Evolutionary conservation across 2,329 filamentous ascomycete species (phyloP).

Genomic region (Xylariales sp.): DNA sequence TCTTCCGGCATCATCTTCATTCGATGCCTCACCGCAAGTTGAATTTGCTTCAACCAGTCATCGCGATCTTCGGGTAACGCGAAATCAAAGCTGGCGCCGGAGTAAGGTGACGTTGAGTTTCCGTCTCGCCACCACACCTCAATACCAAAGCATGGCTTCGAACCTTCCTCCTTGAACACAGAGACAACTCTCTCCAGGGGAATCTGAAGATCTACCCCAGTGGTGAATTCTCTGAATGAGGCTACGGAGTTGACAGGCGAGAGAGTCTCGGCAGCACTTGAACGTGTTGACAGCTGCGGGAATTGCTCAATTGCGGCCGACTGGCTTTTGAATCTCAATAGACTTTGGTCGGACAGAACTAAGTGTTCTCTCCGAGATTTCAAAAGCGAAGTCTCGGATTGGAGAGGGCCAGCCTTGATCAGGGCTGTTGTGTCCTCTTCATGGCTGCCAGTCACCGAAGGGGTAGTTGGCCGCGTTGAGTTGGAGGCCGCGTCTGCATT

Average conservation of each 20-base stretch:
- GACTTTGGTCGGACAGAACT: slow-evolving; percentile 45
- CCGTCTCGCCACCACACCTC: slow-evolving; percentile 53
- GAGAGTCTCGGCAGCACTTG: slow-evolving; percentile 25
- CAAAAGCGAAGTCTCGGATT: slow-evolving; percentile 43
- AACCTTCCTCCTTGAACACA: slow-evolving; percentile 46
- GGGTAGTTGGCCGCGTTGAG: slow-evolving; percentile 25
- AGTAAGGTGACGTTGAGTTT: slow-evolving; percentile 39
- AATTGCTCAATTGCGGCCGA: slow-evolving; percentile 44
- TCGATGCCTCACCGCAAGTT: slow-evolving; percentile 29
- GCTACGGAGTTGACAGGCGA: slow-evolving; percentile 28
- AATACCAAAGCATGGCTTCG: slow-evolving; percentile 44
- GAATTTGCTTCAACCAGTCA: slow-evolving; percentile 44
- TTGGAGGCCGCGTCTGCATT: slow-evolving; percentile 19
- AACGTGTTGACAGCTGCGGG: slow-evolving; percentile 32
- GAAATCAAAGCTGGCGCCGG: slow-evolving; percentile 46
- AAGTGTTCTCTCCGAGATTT: slow-evolving; percentile 47
- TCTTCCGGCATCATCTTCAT: slow-evolving; percentile 25
- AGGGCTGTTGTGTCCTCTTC: slow-evolving; percentile 22
- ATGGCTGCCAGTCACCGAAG: slow-evolving; percentile 20
- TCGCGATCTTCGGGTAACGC: slow-evolving; percentile 43
- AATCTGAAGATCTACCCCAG: slow-evolving; percentile 33
- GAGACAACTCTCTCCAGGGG: slow-evolving; percentile 48
- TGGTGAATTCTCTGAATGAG: slow-evolving; percentile 17
- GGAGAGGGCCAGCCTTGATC: slow-evolving; percentile 41
- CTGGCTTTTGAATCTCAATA: slow-evolving; percentile 46